Conservation (phyloP, 345 rosid genomes). For the Bruguiera gymnorhiza region DNA sequence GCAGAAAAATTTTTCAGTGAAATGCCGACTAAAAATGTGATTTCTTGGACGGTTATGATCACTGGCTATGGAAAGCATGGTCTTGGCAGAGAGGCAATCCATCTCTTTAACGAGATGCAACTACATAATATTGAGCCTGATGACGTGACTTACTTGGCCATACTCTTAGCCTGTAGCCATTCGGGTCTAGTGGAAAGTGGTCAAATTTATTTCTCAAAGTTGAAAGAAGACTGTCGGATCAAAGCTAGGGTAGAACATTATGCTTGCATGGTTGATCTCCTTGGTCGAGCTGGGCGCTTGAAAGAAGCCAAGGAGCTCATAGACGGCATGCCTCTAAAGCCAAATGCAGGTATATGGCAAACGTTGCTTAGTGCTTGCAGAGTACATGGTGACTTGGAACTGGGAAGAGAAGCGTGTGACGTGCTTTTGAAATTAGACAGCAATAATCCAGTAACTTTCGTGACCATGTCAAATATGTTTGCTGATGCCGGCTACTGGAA, state of each 20-base stretch:
- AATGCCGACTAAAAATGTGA: conserved; percentile 60
- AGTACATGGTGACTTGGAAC: conserved; percentile 58
- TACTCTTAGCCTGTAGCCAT: conserved; percentile 86
- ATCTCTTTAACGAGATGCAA: conserved; percentile 52
- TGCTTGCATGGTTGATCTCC: conserved; percentile 81
- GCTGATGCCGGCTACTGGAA: conserved; percentile 73
- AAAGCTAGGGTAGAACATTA: conserved; percentile 73
- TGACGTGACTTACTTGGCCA: conserved; percentile 70
- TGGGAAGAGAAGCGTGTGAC: conserved; percentile 65
- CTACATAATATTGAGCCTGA: conserved; percentile 56
- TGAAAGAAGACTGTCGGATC: conserved; percentile 36
- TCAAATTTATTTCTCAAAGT: conserved; percentile 47
- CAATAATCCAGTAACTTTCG: conserved; percentile 66
- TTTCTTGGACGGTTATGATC: conserved; percentile 90
- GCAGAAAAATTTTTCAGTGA: conserved; percentile 56
- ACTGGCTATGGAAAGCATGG: conserved; percentile 93
- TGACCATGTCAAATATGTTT: conserved; percentile 75
- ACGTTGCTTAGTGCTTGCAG: conserved; percentile 82
- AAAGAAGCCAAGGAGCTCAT: conserved; percentile 67
- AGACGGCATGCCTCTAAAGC: conserved; percentile 57
- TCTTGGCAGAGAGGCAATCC: conserved; percentile 58
- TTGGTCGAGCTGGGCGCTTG: conserved; percentile 73
- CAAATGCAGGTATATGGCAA: conserved; percentile 82
- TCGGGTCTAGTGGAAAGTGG: conserved; percentile 72
- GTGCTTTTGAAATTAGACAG: conserved; percentile 54